These are phyloP conservation scores for Bauhinia variegata DNA, from an alignment of 306 rosid genomes.

Conservation along the genomic window DNA sequence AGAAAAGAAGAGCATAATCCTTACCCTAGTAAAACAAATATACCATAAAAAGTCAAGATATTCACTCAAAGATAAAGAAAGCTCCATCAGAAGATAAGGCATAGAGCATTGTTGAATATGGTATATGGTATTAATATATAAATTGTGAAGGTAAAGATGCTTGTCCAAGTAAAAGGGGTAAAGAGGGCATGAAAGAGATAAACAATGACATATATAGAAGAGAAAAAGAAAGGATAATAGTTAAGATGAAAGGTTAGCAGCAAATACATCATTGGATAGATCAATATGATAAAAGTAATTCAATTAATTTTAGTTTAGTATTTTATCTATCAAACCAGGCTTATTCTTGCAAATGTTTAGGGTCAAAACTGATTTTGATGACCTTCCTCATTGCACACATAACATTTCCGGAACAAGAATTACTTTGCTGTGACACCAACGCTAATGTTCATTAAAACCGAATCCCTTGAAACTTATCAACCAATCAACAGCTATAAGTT, in stretches of 20 bases:
- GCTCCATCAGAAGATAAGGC: conserved; percentile 1
- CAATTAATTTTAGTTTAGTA: neutral
- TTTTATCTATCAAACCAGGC: neutral
- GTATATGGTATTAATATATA: too few species aligned
- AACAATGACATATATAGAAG: neutral
- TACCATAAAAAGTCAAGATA: neutral
- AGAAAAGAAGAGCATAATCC: neutral
- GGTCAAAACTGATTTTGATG: too few species aligned
- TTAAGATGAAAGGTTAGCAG: neutral
- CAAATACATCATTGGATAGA: neutral
- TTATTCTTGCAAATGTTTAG: too few species aligned
- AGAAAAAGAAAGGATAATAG: neutral
- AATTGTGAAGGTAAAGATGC: too few species aligned
- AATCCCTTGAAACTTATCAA: too few species aligned
- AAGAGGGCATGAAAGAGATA: neutral
- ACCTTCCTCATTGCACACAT: neutral
- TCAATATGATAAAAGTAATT: neutral
- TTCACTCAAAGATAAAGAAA: neutral
- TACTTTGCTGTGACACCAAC: neutral
- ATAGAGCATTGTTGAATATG: too few species aligned
- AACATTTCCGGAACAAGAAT: neutral
- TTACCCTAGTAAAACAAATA: neutral
- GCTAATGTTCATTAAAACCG: neutral
- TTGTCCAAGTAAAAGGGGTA: too few species aligned
- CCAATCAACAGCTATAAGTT: neutral